Conservation (phyloP, 2,329 filamentous ascomycete genomes). For the Pseudocercospora eumusae region DNA sequence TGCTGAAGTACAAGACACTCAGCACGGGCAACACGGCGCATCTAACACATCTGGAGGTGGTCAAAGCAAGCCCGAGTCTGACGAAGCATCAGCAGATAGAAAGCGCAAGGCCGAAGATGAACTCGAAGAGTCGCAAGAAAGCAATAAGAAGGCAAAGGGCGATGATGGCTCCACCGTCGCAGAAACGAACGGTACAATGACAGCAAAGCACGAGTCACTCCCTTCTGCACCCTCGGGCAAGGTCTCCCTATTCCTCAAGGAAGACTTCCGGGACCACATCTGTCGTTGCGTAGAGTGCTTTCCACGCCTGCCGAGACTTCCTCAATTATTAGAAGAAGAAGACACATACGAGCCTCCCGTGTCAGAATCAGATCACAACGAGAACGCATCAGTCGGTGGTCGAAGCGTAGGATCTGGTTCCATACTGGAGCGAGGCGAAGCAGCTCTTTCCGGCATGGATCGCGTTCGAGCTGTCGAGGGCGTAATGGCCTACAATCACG, state of each 20-base stretch:
- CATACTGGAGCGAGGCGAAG: slow-evolving; percentile 87
- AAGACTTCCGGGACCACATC: slow-evolving; percentile 75
- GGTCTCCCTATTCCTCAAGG: slow-evolving; percentile 81
- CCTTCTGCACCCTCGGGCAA: slow-evolving; percentile 56
- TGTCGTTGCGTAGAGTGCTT: slow-evolving; percentile 86
- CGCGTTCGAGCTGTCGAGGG: slow-evolving; percentile 89
- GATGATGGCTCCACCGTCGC: slow-evolving; percentile 17
- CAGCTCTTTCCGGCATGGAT: slow-evolving; percentile 86
- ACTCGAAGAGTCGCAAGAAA: slow-evolving; percentile 30
- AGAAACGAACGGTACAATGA: not conserved
- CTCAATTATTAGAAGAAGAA: slow-evolving; percentile 89
- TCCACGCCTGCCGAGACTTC: slow-evolving; percentile 67
- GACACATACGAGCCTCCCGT: slow-evolving; percentile 90
- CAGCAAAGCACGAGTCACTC: slow-evolving; percentile 48
- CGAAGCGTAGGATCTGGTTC: slow-evolving; percentile 71
- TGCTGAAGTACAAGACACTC: not conserved
- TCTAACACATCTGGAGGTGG: not conserved
- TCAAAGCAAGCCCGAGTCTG: not conserved
- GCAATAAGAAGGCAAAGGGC: slow-evolving; percentile 34
- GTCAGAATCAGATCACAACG: slow-evolving; percentile 60
- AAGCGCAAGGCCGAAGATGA: slow-evolving; percentile 53
- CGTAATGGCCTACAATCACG: slow-evolving; percentile 95
- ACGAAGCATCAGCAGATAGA: slow-evolving; percentile 18
- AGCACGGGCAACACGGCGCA: not conserved
- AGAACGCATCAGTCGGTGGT: slow-evolving; percentile 46